A percentile compares a stretch with the other conserved stretches of the same genome.
phyloP scores from a whole-genome alignment of 2,329 filamentous ascomycete genomes.

The Colletotrichum plurivorum region DNA sequence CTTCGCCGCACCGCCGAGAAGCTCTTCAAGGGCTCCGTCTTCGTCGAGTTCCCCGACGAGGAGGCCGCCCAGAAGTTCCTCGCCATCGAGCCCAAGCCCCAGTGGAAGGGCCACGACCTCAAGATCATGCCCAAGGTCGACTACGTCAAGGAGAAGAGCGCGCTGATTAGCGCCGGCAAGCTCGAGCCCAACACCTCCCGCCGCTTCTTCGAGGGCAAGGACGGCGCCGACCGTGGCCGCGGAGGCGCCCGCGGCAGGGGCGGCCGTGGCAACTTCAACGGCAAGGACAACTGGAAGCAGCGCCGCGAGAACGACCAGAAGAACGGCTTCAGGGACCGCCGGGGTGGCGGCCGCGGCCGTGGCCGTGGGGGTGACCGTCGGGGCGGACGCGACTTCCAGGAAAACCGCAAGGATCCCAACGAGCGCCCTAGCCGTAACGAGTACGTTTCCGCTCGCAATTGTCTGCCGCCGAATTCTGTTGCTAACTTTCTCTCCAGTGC shows the following conservation, averaged over 20 bases:
- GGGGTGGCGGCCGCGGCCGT: constrained; percentile 54
- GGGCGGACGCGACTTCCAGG: constrained; percentile 54
- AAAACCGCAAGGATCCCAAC: constrained; percentile 51
- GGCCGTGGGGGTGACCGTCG: constrained; percentile 59
- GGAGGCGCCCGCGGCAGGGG: constrained; percentile 53
- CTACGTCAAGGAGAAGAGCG: constrained; percentile 84
- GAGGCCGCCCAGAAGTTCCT: constrained; percentile 87
- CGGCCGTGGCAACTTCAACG: constrained; percentile 52
- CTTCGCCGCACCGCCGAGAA: constrained; percentile 82
- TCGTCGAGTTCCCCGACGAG: constrained; percentile 89
- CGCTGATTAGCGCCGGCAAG: constrained; percentile 79
- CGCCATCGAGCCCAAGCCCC: constrained; percentile 82
- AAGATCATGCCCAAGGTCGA: constrained; percentile 89
- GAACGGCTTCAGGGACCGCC: constrained; percentile 65
- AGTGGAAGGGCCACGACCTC: constrained; percentile 86
- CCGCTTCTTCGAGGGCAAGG: constrained; percentile 66
- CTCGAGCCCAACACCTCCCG: constrained; percentile 69
- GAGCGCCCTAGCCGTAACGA: constrained; percentile 49
- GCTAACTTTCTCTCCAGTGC: constrained; percentile 46
- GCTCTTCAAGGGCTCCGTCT: constrained; percentile 95
- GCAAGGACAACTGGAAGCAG: constrained; percentile 73
- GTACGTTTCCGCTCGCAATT: constrained; percentile 44
- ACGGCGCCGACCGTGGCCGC: constrained; percentile 45
- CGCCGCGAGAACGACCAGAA: constrained; percentile 74
- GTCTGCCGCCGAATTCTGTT: not conserved